phyloP scores from a whole-genome alignment of 371 early-diverging fungal species.

The Mortierella sp. region DNA sequence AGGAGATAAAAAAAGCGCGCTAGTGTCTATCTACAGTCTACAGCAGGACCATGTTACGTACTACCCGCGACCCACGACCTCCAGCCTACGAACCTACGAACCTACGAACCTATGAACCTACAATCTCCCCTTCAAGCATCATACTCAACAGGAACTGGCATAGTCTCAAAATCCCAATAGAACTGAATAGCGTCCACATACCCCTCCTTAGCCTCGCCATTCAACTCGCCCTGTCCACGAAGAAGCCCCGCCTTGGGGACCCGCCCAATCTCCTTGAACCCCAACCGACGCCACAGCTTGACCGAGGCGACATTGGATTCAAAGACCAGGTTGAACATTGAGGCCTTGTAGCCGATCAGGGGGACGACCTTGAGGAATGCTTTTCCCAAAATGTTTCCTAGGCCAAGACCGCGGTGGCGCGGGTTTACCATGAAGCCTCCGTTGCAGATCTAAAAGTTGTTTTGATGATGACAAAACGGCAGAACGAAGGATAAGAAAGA shows the following conservation, averaged over 20 bases:
- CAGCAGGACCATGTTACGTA: too few species aligned
- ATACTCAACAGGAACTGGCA: conserved; percentile 47
- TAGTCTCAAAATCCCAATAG: conserved; percentile 76
- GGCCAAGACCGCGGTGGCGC: conserved; percentile 68
- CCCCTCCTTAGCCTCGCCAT: conserved; percentile 49
- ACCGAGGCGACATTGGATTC: conserved; percentile 76
- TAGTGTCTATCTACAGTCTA: neutral
- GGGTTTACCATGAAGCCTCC: conserved; percentile 80
- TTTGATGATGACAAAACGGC: neutral
- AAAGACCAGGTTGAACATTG: conserved; percentile 88
- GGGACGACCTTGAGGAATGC: conserved; percentile 76
- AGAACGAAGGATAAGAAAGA: neutral
- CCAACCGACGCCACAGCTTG: conserved; percentile 74
- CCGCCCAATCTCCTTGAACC: conserved; percentile 77
- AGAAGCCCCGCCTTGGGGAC: conserved; percentile 75
- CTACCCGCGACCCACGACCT: too few species aligned
- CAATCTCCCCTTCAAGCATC: conserved; percentile 13
- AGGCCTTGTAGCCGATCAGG: conserved; percentile 78
- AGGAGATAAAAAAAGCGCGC: neutral
- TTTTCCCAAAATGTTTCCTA: conserved; percentile 78
- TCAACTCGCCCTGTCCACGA: conserved; percentile 51
- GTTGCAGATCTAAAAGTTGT: conserved; percentile 71
- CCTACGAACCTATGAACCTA: neutral
- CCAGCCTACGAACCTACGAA: neutral
- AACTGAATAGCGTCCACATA: conserved; percentile 81